phyloP scores from a whole-genome alignment of 2,329 filamentous ascomycete species.

The Diatrype stigma region DNA sequence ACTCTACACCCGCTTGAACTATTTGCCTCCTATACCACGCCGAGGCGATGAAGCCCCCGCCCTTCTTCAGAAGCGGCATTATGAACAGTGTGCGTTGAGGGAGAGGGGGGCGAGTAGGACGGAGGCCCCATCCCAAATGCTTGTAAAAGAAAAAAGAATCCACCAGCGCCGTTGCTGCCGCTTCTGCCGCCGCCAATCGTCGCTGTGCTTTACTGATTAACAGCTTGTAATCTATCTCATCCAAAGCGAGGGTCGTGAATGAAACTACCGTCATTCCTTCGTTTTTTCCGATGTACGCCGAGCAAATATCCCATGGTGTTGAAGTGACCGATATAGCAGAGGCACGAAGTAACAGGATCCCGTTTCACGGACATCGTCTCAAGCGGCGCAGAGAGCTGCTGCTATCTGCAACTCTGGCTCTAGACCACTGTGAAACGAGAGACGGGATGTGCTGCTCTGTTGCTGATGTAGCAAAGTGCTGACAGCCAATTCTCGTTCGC shows the following conservation, averaged over 20 bases:
- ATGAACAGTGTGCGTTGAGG: conserved; percentile 11
- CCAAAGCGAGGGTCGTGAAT: conserved; percentile 31
- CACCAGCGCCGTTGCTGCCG: conserved; percentile 23
- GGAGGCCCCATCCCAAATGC: conserved; percentile 28
- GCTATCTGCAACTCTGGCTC: not conserved
- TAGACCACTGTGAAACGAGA: not conserved
- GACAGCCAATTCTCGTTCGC: not conserved
- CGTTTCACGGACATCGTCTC: conserved; percentile 7
- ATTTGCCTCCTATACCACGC: not conserved
- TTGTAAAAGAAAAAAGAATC: conserved; percentile 20
- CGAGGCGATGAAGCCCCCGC: not conserved
- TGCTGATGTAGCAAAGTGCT: not conserved
- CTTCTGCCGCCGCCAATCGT: conserved; percentile 1
- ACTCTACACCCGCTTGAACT: not conserved
- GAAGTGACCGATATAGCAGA: conserved; percentile 10
- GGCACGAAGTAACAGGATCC: conserved; percentile 2
- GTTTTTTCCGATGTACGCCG: conserved; percentile 22
- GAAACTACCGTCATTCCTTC: conserved; percentile 20
- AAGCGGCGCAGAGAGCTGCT: not conserved
- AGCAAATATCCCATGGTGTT: conserved; percentile 14
- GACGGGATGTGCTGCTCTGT: not conserved
- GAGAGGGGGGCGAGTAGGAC: conserved; percentile 20
- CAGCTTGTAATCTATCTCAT: conserved; percentile 29
- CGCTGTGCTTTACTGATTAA: conserved; percentile 31
- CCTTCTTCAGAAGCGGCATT: not conserved